Conservation (phyloP, 208 protist species). For the Phytomonas francai region DNA sequence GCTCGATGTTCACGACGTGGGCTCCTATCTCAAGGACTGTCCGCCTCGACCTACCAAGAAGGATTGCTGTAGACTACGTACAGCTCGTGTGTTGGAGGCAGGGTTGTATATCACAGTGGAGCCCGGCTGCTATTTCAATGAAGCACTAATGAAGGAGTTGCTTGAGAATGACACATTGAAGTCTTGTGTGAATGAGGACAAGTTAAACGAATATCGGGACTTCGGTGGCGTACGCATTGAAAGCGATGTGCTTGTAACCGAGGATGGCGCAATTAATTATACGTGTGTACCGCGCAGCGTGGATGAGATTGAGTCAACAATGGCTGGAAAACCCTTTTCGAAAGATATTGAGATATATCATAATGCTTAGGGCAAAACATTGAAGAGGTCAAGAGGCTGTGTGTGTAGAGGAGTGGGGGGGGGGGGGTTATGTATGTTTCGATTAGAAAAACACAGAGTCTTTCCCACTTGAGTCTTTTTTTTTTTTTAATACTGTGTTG, state of each 20-base stretch:
- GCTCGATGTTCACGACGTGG: conserved; percentile 95
- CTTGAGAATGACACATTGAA: conserved; percentile 54
- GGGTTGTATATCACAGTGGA: conserved; percentile 96
- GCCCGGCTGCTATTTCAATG: conserved; percentile 92
- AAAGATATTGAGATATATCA: conserved; percentile 63
- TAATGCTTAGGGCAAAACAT: conserved; percentile 16
- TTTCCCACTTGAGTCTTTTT: not conserved
- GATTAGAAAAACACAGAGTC: not conserved
- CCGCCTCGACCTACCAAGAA: conserved; percentile 52
- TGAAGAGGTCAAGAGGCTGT: not conserved
- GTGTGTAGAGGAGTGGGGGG: too few species aligned
- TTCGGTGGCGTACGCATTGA: conserved; percentile 98
- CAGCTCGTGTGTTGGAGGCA: conserved; percentile 80
- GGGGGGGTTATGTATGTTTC: not conserved
- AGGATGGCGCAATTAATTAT: conserved; percentile 76
- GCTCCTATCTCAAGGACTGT: conserved; percentile 87
- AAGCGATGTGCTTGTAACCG: conserved; percentile 96
- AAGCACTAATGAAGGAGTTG: conserved; percentile 70
- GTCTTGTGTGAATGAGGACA: conserved; percentile 82
- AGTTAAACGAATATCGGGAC: conserved; percentile 62
- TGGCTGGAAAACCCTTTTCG: conserved; percentile 61
- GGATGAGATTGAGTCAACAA: conserved; percentile 81
- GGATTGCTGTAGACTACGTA: conserved; percentile 88
- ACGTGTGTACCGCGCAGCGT: conserved; percentile 77
- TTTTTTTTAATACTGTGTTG: not conserved